Conservation (phyloP, 768 basidiomycete species). For the Boletus eberwhitei region DNA sequence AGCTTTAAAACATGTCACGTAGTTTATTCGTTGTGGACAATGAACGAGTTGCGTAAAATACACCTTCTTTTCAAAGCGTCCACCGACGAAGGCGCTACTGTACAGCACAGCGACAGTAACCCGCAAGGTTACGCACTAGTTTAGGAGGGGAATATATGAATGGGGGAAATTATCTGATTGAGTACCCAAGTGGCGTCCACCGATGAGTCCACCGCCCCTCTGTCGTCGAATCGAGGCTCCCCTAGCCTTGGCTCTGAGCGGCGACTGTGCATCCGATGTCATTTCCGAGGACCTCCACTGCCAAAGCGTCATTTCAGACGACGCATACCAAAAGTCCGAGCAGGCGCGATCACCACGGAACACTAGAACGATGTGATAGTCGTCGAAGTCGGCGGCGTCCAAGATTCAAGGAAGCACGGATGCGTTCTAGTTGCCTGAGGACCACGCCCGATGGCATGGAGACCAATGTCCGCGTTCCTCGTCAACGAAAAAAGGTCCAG, state of each 20-base stretch:
- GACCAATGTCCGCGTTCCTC: slow-evolving; percentile 17
- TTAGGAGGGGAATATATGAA: background rate
- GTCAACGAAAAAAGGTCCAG: background rate
- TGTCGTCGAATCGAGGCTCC: background rate
- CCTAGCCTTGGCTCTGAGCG: background rate
- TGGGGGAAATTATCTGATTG: background rate
- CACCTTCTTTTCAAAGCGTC: background rate
- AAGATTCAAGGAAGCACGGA: background rate
- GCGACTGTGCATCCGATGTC: background rate
- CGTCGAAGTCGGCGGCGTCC: slow-evolving; percentile 16
- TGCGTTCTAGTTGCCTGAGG: background rate
- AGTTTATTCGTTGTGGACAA: background rate
- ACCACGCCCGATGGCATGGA: background rate
- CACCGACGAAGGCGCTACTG: background rate
- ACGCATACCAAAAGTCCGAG: background rate
- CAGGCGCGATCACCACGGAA: slow-evolving; percentile 15
- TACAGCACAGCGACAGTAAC: background rate
- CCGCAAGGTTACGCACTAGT: background rate
- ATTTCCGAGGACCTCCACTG: slow-evolving; percentile 12
- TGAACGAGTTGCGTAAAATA: background rate
- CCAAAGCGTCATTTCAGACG: background rate
- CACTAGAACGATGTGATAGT: background rate
- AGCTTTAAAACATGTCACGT: background rate
- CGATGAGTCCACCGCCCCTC: background rate
- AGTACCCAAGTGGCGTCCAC: background rate